Conservation (phyloP, 495 filamentous ascomycete genomes). For the Elaphomyces granulatus region DNA sequence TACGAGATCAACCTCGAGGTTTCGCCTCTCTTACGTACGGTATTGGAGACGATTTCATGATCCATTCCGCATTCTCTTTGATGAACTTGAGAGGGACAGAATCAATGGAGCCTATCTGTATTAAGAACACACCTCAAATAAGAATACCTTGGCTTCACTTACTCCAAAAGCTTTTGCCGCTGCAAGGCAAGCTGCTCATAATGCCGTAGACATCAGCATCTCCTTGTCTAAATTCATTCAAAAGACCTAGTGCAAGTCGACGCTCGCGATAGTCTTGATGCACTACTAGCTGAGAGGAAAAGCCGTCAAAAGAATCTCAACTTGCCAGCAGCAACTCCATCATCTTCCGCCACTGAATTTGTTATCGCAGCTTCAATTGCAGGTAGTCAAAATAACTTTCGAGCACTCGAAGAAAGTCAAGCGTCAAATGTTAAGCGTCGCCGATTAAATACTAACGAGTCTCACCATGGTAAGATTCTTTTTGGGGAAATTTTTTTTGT, state of each 20-base stretch:
- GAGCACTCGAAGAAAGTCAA: no score
- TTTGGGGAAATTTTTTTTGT: no score
- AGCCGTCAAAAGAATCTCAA: no score
- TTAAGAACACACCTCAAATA: no score
- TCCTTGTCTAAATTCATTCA: conserved; percentile 11
- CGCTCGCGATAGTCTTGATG: conserved; percentile 16
- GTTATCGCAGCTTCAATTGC: no score
- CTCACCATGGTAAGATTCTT: no score
- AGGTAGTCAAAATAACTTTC: no score
- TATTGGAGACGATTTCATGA: background rate
- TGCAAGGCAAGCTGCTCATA: conserved; percentile 12
- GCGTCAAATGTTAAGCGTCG: no score
- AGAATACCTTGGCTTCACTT: no score
- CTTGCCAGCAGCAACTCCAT: no score
- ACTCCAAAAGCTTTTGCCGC: conserved; percentile 14
- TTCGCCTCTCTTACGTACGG: conserved; percentile 16
- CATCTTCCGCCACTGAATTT: no score
- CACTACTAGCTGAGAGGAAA: conserved; percentile 26
- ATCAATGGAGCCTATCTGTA: background rate
- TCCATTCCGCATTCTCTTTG: background rate
- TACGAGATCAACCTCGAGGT: conserved; percentile 14
- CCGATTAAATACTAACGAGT: no score
- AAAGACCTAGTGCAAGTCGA: conserved; percentile 17
- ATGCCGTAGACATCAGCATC: conserved; percentile 20
- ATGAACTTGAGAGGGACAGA: background rate